A percentile compares a stretch with the other conserved stretches of the same genome.
phyloP scores from a whole-genome alignment of 345 rosid genomes.

The Hirschfeldia incana region DNA sequence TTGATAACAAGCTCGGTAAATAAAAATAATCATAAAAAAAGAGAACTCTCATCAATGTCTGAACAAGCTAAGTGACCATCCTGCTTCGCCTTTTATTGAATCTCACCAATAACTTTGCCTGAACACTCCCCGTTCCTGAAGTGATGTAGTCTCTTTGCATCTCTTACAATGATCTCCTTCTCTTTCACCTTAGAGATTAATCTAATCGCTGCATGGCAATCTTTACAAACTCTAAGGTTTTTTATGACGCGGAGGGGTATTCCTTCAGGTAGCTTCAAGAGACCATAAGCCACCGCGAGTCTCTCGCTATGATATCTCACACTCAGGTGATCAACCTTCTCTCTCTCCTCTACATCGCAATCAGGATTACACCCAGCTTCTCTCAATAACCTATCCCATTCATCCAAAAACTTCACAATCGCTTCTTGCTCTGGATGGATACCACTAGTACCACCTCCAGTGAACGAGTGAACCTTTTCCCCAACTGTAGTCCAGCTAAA shows the following conservation, averaged over 20 bases:
- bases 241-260: neutral
- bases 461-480: neutral
- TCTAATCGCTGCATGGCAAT: neutral
- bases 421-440: neutral
- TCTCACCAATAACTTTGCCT: neutral
- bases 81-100: neutral
- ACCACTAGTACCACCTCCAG: neutral
- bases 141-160: conserved; percentile 54
- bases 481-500: neutral
- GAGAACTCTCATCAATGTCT: neutral
- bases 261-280: neutral
- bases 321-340: neutral
- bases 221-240: neutral
- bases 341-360: neutral
- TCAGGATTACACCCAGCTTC: neutral
- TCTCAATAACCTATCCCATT: neutral
- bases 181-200: neutral
- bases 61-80: neutral
- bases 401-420: neutral
- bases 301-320: neutral
- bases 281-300: neutral
- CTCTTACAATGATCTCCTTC: neutral
- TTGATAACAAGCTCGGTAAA: neutral
- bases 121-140: conserved; percentile 35
- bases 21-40: neutral